Percentiles rank a stretch among this genome's conserved stretches.
These are phyloP conservation scores for Sclerotinia subarctica DNA, from an alignment of 2,329 filamentous ascomycete genomes.

Conservation along the genomic window DNA sequence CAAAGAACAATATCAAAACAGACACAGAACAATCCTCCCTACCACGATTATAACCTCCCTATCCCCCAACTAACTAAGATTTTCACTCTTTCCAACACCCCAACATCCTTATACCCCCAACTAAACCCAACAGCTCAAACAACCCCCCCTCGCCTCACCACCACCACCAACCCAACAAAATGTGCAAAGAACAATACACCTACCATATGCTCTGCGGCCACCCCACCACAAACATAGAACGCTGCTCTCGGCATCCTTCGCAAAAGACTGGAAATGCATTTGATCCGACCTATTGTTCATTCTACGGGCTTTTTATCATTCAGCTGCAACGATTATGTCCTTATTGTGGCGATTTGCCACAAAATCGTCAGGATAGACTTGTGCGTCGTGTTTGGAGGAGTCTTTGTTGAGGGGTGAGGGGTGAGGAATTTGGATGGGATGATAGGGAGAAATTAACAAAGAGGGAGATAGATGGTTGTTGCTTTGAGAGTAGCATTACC, in stretches of 20 bases:
- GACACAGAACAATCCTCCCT: not conserved
- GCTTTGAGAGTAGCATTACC: too few species aligned
- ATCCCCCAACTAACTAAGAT: not conserved
- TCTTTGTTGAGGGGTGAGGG: not conserved
- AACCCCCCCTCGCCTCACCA: too few species aligned
- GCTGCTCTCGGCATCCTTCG: not conserved
- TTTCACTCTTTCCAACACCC: not conserved
- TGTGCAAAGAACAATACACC: not conserved
- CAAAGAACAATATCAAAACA: not conserved
- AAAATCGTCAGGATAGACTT: not conserved
- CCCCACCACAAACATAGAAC: not conserved
- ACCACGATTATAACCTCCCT: not conserved
- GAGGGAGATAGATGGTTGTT: too few species aligned
- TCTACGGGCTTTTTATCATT: not conserved
- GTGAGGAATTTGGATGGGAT: too few species aligned
- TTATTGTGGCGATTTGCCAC: not conserved
- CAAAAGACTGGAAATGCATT: not conserved
- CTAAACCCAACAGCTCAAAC: not conserved
- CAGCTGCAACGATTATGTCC: not conserved
- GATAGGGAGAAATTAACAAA: too few species aligned
- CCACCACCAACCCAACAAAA: not conserved
- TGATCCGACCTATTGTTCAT: not conserved
- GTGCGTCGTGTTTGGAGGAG: not conserved
- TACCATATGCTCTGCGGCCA: not conserved
- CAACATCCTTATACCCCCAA: not conserved